Percentiles rank a stretch among this genome's conserved stretches.
phyloP scores from a whole-genome alignment of 2,329 filamentous ascomycete species.

The Canariomyces notabilis region DNA sequence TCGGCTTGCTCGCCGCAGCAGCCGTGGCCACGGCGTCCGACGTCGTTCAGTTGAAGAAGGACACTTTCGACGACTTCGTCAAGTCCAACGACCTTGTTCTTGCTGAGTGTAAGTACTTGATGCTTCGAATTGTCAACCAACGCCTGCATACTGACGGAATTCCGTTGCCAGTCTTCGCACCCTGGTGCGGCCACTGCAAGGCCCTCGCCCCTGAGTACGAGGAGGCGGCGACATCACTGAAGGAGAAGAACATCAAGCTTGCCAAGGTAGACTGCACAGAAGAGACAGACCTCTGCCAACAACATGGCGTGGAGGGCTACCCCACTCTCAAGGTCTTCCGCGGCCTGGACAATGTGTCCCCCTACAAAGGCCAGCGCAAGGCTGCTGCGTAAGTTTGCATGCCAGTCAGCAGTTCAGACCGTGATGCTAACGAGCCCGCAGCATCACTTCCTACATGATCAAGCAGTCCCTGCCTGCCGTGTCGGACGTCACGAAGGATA shows the following conservation, averaged over 20 bases:
- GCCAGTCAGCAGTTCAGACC: not conserved
- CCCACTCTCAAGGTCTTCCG: constrained; percentile 99
- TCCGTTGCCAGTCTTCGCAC: constrained; percentile 68
- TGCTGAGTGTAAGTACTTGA: constrained; percentile 70
- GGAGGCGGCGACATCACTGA: constrained; percentile 74
- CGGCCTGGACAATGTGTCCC: constrained; percentile 70
- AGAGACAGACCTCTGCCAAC: constrained; percentile 85
- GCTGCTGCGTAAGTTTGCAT: constrained; percentile 57
- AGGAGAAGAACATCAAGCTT: constrained; percentile 81
- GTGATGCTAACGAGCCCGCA: constrained; percentile 26
- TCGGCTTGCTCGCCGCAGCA: constrained; percentile 51
- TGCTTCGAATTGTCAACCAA: not conserved
- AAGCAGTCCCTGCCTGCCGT: constrained; percentile 96
- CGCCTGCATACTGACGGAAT: constrained; percentile 6
- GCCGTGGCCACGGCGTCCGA: constrained; percentile 67
- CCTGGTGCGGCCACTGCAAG: constrained; percentile 98
- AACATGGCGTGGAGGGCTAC: constrained; percentile 91
- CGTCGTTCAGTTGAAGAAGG: constrained; percentile 77
- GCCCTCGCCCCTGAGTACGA: constrained; percentile 91
- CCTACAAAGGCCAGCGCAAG: constrained; percentile 88
- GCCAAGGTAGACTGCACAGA: constrained; percentile 94
- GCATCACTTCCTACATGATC: constrained; percentile 83
- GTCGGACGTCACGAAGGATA: constrained; percentile 73
- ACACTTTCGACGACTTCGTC: constrained; percentile 83
- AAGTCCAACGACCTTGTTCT: constrained; percentile 83